These are phyloP conservation scores for Cystofilobasidium ferigula DNA, from an alignment of 768 basidiomycete genomes.

Conservation along the genomic window DNA sequence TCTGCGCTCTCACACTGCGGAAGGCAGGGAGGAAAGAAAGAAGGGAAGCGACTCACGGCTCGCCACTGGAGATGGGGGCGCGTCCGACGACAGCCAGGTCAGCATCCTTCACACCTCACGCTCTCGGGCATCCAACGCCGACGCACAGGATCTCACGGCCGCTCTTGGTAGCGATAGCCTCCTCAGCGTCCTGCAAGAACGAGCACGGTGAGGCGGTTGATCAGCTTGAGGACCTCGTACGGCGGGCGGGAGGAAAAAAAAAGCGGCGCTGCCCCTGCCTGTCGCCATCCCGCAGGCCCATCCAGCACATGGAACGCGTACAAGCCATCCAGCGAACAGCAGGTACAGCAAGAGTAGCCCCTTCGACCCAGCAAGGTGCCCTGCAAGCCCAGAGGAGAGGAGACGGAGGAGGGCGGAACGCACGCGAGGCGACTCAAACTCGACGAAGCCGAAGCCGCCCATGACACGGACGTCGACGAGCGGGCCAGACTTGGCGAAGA, in stretches of 20 bases:
- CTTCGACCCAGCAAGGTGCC: not conserved
- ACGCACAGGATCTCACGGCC: conserved; percentile 20
- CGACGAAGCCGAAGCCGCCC: conserved; percentile 95
- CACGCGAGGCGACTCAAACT: conserved; percentile 53
- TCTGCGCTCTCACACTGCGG: no score
- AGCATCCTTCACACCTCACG: not conserved
- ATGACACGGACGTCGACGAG: conserved; percentile 81
- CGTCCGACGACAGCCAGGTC: not conserved
- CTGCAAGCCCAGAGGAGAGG: not conserved
- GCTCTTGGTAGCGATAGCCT: conserved; percentile 66
- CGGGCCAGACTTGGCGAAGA: conserved; percentile 81
- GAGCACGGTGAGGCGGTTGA: not conserved
- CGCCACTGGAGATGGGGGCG: conserved; percentile 60
- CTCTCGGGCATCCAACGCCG: not conserved
- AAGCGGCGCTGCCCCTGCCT: not conserved
- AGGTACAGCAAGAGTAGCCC: not conserved
- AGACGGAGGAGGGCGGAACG: not conserved
- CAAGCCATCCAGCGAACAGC: no score
- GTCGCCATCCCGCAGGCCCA: not conserved
- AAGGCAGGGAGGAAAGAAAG: no score
- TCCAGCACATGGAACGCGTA: not conserved
- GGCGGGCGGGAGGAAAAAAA: no score
- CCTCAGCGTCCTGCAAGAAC: conserved; percentile 73
- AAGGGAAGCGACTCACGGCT: conserved; percentile 54
- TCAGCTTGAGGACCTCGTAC: not conserved